Evolutionary conservation across 345 rosid genomes (phyloP).

Genomic region (Eutrema japonicum): DNA sequence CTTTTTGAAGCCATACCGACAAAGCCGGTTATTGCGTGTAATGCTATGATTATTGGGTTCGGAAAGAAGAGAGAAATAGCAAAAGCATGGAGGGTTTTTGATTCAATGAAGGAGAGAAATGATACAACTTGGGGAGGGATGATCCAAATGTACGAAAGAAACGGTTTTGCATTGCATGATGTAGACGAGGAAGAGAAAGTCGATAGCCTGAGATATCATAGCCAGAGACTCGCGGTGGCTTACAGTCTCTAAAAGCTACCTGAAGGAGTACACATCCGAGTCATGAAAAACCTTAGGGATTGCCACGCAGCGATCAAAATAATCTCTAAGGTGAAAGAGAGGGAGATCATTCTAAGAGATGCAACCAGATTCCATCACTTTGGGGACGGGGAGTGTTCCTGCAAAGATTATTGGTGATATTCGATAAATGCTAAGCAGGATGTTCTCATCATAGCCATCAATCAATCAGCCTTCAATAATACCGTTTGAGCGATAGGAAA

Average conservation of each 20-base stretch:
- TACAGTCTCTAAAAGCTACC: neutral
- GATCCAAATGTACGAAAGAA: constrained; percentile 69
- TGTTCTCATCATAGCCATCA: neutral
- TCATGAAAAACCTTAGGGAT: neutral
- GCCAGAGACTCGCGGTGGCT: constrained; percentile 8
- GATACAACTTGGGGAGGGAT: constrained; percentile 63
- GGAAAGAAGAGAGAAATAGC: constrained; percentile 58
- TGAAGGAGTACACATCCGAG: neutral
- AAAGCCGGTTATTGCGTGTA: constrained; percentile 57
- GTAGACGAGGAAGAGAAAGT: neutral
- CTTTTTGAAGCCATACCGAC: constrained; percentile 61
- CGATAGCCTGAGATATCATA: neutral
- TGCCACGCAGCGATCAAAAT: neutral
- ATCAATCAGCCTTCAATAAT: neutral
- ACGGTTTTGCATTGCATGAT: constrained; percentile 41
- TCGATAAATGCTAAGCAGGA: neutral
- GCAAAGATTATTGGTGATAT: constrained; percentile 1
- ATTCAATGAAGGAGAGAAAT: constrained; percentile 61
- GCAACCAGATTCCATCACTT: constrained; percentile 63
- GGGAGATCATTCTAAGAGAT: neutral
- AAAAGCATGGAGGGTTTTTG: constrained; percentile 59
- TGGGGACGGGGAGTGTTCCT: constrained; percentile 18
- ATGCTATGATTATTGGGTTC: constrained; percentile 64
- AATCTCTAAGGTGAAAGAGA: constrained; percentile 6
- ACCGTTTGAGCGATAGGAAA: too few relatives aligned